Percentiles rank a stretch among this genome's conserved stretches.
Conservation (phyloP, 1,284 basidiomycete genomes). For the Jaminaea rosea region DNA sequence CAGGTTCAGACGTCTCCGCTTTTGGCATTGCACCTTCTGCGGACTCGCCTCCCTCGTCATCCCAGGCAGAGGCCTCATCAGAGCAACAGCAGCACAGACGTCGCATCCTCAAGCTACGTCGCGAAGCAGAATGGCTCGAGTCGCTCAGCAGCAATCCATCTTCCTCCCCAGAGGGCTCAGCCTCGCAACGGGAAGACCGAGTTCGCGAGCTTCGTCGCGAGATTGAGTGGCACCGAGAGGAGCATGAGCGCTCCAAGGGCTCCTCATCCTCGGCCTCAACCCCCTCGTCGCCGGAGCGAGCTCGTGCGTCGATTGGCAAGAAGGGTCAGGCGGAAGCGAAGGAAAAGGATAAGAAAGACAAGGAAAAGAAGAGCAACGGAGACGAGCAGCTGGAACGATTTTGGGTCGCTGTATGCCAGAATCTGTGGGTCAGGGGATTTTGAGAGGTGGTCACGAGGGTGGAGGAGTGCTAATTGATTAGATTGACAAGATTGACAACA, state of each 20-base stretch:
- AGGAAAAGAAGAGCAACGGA: conserved; percentile 3
- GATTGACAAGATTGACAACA: no score
- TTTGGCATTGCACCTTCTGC: neutral
- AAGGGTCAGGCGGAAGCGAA: neutral
- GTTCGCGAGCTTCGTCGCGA: conserved; percentile 11
- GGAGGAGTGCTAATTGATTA: neutral
- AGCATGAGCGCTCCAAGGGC: conserved; percentile 4
- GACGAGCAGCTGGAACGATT: conserved; percentile 31
- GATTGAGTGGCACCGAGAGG: conserved; percentile 9
- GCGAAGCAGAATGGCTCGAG: conserved; percentile 11
- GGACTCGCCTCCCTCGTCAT: neutral
- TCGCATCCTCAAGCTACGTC: conserved; percentile 3
- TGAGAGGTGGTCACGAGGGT: conserved; percentile 6
- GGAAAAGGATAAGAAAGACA: neutral
- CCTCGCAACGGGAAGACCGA: no score
- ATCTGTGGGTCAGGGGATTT: conserved; percentile 34
- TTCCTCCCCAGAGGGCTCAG: no score
- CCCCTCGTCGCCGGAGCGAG: neutral
- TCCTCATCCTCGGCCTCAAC: neutral
- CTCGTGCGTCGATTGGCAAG: neutral
- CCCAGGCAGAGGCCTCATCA: neutral
- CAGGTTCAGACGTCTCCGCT: neutral
- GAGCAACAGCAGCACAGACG: neutral
- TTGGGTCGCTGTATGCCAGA: conserved; percentile 41
- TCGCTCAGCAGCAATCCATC: conserved; percentile 2